Evolutionary conservation across 169 alveolate species (phyloP).

Genomic region (Neospora caninum): DNA sequence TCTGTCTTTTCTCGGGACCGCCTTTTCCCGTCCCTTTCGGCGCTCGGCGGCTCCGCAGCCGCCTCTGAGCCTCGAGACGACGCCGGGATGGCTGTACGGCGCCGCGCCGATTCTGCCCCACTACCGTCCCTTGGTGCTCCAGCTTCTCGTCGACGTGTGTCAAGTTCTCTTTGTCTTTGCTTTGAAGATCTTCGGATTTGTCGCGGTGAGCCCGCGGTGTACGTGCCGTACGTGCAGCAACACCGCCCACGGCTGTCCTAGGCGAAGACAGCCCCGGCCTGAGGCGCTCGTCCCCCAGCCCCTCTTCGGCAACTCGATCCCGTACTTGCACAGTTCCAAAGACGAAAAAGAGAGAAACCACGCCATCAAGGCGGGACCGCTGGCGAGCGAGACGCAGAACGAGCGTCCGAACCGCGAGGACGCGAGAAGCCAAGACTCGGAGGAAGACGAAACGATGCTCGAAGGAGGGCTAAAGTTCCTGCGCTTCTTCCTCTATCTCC

Average conservation of each 20-base stretch:
- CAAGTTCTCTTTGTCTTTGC: neutral
- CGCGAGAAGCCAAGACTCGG: neutral
- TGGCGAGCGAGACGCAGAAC: neutral
- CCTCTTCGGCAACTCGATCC: neutral
- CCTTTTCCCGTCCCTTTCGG: neutral
- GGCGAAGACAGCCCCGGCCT: neutral
- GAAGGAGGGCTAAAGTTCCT: slow-evolving; percentile 3
- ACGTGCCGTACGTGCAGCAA: slow-evolving; percentile 27
- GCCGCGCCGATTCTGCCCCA: slow-evolving; percentile 25
- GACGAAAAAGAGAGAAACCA: neutral
- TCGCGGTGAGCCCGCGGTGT: neutral
- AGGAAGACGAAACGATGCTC: neutral
- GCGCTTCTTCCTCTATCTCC: neutral
- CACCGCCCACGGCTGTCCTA: neutral
- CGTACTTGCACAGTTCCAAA: neutral
- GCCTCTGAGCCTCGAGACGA: neutral
- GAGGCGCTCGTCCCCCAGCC: neutral
- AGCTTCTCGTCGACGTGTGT: neutral
- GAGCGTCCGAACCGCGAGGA: neutral
- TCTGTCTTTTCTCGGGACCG: neutral
- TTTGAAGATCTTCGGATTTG: neutral
- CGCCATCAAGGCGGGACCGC: neutral
- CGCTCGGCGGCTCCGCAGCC: neutral
- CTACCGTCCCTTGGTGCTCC: slow-evolving; percentile 13
- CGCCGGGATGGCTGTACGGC: slow-evolving; percentile 13